Conservation (phyloP, 148 eudicot species). For the Cornus kousa region DNA sequence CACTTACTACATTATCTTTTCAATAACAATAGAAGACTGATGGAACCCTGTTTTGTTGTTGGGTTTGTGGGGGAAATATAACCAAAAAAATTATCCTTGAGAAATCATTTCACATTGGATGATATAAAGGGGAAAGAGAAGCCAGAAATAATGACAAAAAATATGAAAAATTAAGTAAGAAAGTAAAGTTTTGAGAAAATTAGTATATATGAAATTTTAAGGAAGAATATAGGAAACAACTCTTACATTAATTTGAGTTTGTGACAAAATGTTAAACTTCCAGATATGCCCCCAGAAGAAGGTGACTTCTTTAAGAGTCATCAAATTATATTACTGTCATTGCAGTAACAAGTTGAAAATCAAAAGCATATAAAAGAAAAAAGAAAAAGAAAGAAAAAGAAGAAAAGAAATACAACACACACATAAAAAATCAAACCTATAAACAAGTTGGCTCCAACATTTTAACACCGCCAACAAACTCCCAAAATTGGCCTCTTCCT, state of each 20-base stretch:
- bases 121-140: neutral
- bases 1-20: neutral
- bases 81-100: too few relatives aligned
- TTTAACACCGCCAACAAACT: neutral
- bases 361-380: too few relatives aligned
- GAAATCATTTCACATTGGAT: neutral
- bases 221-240: neutral
- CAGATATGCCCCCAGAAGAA: neutral
- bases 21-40: neutral
- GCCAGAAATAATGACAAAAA: neutral
- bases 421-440: neutral
- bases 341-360: neutral
- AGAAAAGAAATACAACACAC: neutral
- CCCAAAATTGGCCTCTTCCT: neutral
- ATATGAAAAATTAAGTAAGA: neutral
- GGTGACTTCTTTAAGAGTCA: neutral
- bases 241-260: neutral
- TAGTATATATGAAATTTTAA: neutral
- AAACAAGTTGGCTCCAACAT: neutral
- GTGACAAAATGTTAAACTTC: neutral
- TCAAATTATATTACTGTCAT: neutral
- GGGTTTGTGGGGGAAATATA: too few relatives aligned
- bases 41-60: too few relatives aligned
- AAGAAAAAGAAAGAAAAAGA: neutral
- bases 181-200: neutral